Conservation (phyloP, 2,329 filamentous ascomycete genomes). For the Microdochium paspali region DNA sequence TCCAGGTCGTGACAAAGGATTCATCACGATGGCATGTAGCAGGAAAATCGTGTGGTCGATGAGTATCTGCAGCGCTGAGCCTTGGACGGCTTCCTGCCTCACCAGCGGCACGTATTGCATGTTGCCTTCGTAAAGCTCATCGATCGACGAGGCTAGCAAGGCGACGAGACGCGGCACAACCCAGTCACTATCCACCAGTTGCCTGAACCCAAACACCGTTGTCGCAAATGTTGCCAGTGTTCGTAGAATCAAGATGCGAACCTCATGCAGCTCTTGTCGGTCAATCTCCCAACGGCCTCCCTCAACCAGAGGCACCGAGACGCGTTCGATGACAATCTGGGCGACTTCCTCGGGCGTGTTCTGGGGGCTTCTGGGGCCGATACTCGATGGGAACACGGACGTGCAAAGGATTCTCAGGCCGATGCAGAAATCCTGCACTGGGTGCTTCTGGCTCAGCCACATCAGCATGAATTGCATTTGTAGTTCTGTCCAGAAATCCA, state of each 20-base stretch:
- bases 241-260: constrained; percentile 37
- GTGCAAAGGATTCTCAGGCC: constrained; percentile 60
- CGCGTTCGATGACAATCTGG: constrained; percentile 45
- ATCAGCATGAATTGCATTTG: constrained; percentile 57
- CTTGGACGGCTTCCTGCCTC: constrained; percentile 6
- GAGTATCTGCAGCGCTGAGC: constrained; percentile 29
- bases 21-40: constrained; percentile 42
- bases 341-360: constrained; percentile 33
- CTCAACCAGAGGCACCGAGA: constrained; percentile 54
- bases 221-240: constrained; percentile 51
- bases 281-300: constrained; percentile 33
- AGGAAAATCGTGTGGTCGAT: constrained; percentile 38
- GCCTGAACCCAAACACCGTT: constrained; percentile 51
- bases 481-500: constrained; percentile 58
- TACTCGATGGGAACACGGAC: constrained; percentile 51
- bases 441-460: constrained; percentile 59
- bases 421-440: constrained; percentile 49
- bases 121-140: constrained; percentile 59
- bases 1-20: constrained; percentile 27
- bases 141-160: constrained; percentile 54
- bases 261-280: constrained; percentile 26
- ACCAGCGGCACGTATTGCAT: constrained; percentile 23
- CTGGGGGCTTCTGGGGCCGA: constrained; percentile 52
- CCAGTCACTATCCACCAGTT: constrained; percentile 59
- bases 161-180: constrained; percentile 68